Base-by-base conservation (phyloP, 306 rosid genomes). In the Cucurbita moschata region DNA sequence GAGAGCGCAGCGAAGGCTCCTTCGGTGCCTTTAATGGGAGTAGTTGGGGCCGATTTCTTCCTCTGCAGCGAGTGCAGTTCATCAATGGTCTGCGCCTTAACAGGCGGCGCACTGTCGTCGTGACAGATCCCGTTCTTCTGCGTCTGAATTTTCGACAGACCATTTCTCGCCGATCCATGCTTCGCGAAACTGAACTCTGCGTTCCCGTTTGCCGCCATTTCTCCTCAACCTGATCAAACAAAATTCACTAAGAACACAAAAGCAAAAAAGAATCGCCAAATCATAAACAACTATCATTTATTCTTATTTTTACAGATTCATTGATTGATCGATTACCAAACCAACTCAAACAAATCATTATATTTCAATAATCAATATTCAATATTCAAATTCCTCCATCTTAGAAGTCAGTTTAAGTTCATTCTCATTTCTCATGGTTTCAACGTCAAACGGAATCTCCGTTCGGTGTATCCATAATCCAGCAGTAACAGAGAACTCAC, bases 31-130 rank as follows among this genome's bases (percentile, higher is more conserved):
- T 77, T 78, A 10, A 76, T 75, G 56, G 98, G 98, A 8, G 98
- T 93, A 68, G 79, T 72, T 7, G 98, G 98, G 9, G 89, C 81
- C 0, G 98, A 82, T 69, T 19, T 90, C 77, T 93, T 93, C 84
- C 44, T 82, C 86, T 93, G 98, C 16, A 93, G 79, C 26, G 90
- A 88, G 68, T 90, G 98, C 60, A 93, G 92, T 80, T 93, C 97
- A 10, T 90, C 96, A 7, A 93, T 79, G 4, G 97, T 90, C 30
- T 87, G 76, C 49, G 92, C 98, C 59, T 79, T 93, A 68, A 93
- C 89, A 0, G 98, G 77, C 0, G 89, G 77, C 21, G 51, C 82
- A 71, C 94, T 88, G 81, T 88, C 97, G 8, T 93, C 96, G 75
- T 88, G 96, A 76, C 96, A 90, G 19, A 90, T 87, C 21, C 78